Evolutionary conservation across 2,329 filamentous ascomycete species (phyloP).

Genomic region (Xylariales sp.): DNA sequence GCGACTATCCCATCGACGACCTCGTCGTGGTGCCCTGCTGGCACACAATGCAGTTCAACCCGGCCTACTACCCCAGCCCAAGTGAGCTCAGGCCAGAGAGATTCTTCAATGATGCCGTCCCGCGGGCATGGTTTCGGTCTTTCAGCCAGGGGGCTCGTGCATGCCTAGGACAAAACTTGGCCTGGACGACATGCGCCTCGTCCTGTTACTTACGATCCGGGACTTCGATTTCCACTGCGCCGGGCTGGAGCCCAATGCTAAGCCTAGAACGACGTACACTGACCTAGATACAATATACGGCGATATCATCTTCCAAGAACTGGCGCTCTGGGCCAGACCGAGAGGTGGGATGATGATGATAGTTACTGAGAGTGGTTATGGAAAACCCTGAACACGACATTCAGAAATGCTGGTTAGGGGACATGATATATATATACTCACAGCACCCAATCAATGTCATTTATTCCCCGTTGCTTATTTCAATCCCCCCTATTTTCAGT

Average conservation of each 20-base stretch:
- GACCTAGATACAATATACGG: slow-evolving; percentile 1
- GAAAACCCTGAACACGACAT: not conserved
- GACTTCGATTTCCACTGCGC: slow-evolving; percentile 17
- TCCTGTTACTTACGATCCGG: slow-evolving; percentile 18
- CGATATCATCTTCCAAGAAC: slow-evolving; percentile 1
- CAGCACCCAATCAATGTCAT: too few species aligned
- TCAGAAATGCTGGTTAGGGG: too few species aligned
- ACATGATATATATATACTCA: too few species aligned
- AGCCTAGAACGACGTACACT: not conserved
- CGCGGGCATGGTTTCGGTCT: slow-evolving; percentile 13
- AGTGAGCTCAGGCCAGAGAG: slow-evolving; percentile 11
- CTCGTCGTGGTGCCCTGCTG: not conserved
- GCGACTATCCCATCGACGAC: slow-evolving; percentile 4
- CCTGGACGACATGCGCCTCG: slow-evolving; percentile 20
- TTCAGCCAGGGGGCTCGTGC: slow-evolving; percentile 27
- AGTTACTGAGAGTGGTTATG: slow-evolving; percentile 8
- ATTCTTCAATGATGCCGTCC: slow-evolving; percentile 5
- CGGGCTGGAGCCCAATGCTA: not conserved
- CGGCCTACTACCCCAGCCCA: not conserved
- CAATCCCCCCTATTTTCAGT: too few species aligned
- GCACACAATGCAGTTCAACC: slow-evolving; percentile 4
- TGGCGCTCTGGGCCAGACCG: not conserved
- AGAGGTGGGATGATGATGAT: slow-evolving; percentile 5
- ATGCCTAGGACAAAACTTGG: slow-evolving; percentile 27
- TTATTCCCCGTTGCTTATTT: too few species aligned